phyloP scores from a whole-genome alignment of 164 flowering plant species.

The Chimonanthus praecox region DNA sequence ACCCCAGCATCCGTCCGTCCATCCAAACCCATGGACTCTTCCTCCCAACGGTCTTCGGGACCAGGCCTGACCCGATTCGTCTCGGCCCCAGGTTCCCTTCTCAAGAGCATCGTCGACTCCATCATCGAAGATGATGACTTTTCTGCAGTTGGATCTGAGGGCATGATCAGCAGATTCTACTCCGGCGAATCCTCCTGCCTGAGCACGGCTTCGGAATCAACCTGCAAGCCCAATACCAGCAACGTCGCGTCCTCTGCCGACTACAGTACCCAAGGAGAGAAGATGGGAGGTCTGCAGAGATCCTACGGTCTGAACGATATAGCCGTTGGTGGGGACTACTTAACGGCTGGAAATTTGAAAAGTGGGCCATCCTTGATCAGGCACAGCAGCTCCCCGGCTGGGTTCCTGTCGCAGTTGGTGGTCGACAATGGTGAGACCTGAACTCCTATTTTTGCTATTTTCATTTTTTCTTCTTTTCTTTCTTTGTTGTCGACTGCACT shows the following conservation, averaged over 20 bases:
- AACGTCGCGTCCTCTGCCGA: conserved; percentile 10
- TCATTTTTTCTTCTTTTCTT: too few relatives aligned
- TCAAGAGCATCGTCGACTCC: conserved; percentile 44
- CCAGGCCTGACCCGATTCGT: conserved; percentile 45
- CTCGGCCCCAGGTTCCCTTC: conserved; percentile 54
- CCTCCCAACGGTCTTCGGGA: conserved; percentile 22
- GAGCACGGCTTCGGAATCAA: conserved; percentile 23
- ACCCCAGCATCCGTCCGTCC: too few relatives aligned
- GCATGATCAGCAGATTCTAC: conserved; percentile 25
- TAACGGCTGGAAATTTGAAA: conserved; percentile 13
- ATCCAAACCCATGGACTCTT: conserved; percentile 22
- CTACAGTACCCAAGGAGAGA: neutral
- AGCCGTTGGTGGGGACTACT: conserved; percentile 10
- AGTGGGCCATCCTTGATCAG: conserved; percentile 38
- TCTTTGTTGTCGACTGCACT: conserved; percentile 16
- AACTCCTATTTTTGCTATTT: too few relatives aligned
- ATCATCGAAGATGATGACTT: conserved; percentile 19
- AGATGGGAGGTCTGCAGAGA: conserved; percentile 17
- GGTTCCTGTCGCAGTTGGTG: conserved; percentile 45
- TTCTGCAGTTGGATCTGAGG: conserved; percentile 21
- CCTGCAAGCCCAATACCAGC: conserved; percentile 22
- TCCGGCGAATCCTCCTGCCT: conserved; percentile 31
- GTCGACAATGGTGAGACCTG: conserved; percentile 30
- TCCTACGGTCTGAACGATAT: conserved; percentile 30
- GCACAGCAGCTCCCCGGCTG: conserved; percentile 79